A percentile compares a stretch with the other conserved stretches of the same genome.
phyloP scores from a whole-genome alignment of 306 rosid genomes.

The Hippophae rhamnoides region DNA sequence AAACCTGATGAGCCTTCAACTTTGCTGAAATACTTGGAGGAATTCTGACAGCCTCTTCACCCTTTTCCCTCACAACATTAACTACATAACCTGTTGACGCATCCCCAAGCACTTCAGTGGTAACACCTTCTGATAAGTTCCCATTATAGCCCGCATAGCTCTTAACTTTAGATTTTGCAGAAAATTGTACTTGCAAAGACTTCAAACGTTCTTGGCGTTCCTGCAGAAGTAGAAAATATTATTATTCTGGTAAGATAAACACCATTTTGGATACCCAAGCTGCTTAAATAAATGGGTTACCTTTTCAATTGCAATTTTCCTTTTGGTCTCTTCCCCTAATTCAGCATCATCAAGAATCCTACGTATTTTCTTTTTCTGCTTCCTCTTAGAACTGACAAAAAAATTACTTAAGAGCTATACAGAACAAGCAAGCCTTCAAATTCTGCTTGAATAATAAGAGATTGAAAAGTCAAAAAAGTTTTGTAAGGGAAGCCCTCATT shows the following conservation, averaged over 20 bases:
- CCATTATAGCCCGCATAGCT: constrained; percentile 48
- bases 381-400: constrained; percentile 59
- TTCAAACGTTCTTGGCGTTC: constrained; percentile 93
- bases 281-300: constrained; percentile 23
- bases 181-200: constrained; percentile 72
- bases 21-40: constrained; percentile 89
- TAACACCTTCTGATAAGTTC: constrained; percentile 67
- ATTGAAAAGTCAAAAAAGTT: too few relatives aligned
- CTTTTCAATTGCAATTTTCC: constrained; percentile 93
- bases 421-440: neutral
- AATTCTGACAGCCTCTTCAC: constrained; percentile 82
- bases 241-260: constrained; percentile 7
- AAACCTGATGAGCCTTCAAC: constrained; percentile 88
- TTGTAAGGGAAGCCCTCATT: too few relatives aligned
- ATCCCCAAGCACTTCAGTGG: constrained; percentile 74
- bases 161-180: constrained; percentile 50
- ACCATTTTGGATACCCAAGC: constrained; percentile 6
- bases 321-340: constrained; percentile 92
- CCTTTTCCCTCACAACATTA: constrained; percentile 92
- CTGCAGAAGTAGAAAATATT: constrained; percentile 29
- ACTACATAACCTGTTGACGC: constrained; percentile 66
- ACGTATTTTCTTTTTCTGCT: constrained; percentile 67
- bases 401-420: neutral
- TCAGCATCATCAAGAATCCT: constrained; percentile 97
- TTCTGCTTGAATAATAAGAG: too few relatives aligned